Evolutionary conservation across 495 filamentous ascomycete genomes (phyloP).

Genomic region (Hypoxylon perforatum): DNA sequence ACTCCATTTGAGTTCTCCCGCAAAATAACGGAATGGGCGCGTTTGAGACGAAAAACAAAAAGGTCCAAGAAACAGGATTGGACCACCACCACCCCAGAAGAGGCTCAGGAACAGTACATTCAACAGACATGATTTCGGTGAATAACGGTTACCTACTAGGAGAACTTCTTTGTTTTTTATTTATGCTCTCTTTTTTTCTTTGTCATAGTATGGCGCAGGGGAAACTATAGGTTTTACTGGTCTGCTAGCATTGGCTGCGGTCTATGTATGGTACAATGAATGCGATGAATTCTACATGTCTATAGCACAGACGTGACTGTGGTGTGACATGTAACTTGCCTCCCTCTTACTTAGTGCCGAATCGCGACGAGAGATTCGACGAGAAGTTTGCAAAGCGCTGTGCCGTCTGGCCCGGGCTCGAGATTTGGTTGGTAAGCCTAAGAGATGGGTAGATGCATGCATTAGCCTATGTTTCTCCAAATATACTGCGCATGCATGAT

Average conservation of each 20-base stretch:
- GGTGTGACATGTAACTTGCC: too few species aligned
- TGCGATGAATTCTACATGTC: constrained; percentile 28
- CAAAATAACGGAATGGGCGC: too few species aligned
- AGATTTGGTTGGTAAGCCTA: constrained; percentile 72
- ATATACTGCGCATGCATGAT: not conserved
- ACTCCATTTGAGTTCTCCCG: too few species aligned
- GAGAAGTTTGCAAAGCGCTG: constrained; percentile 73
- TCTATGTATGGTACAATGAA: constrained; percentile 31
- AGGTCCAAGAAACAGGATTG: too few species aligned
- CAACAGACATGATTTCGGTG: constrained; percentile 26
- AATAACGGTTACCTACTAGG: constrained; percentile 36
- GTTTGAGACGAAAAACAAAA: too few species aligned
- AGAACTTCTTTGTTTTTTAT: too few species aligned
- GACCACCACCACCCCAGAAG: too few species aligned
- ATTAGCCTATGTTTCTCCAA: constrained; percentile 49
- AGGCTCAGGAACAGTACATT: constrained; percentile 22
- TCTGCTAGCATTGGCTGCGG: constrained; percentile 1
- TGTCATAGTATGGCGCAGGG: constrained; percentile 41
- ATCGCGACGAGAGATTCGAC: constrained; percentile 75
- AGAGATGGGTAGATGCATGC: too few species aligned
- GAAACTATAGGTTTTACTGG: constrained; percentile 26
- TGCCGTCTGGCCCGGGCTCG: constrained; percentile 64
- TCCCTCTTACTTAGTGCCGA: constrained; percentile 69
- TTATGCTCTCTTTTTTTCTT: constrained; percentile 11
- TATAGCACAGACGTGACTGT: not conserved